phyloP scores from a whole-genome alignment of 441 rosid species.

The Gossypium schwendimanii region DNA sequence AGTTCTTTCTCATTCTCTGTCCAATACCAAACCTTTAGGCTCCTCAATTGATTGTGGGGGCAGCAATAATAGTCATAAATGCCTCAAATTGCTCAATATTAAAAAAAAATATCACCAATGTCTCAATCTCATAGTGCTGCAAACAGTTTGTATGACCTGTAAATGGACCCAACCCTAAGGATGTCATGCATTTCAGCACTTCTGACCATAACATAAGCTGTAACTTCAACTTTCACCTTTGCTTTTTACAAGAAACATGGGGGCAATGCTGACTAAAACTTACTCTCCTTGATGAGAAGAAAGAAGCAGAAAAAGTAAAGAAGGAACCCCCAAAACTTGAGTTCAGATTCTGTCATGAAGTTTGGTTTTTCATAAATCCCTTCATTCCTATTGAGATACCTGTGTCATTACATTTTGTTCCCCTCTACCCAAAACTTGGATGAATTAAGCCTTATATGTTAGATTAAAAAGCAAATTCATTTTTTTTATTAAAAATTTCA shows the following conservation, averaged over 20 bases:
- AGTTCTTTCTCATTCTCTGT: neutral
- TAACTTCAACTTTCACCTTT: neutral
- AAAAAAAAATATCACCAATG: no score
- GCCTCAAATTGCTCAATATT: neutral
- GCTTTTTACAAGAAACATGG: neutral
- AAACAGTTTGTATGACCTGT: neutral
- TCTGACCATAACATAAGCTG: neutral
- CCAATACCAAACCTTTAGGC: neutral
- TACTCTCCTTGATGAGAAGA: neutral
- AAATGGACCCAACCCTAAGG: neutral
- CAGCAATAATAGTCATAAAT: neutral
- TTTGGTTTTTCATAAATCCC: neutral
- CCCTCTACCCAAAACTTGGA: no score
- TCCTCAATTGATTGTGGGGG: neutral
- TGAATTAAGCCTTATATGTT: no score
- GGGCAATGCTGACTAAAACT: neutral
- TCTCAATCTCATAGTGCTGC: neutral
- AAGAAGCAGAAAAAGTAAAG: neutral
- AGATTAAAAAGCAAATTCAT: no score
- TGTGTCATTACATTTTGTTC: neutral
- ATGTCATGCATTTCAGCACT: neutral
- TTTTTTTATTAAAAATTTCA: no score
- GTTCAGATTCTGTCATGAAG: neutral
- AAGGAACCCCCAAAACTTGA: neutral
- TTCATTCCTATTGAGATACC: no score